Percentiles rank a stretch among this genome's conserved stretches.
Conservation (phyloP, 2,329 filamentous ascomycete genomes). For the Calcarisporium arbuscula region DNA sequence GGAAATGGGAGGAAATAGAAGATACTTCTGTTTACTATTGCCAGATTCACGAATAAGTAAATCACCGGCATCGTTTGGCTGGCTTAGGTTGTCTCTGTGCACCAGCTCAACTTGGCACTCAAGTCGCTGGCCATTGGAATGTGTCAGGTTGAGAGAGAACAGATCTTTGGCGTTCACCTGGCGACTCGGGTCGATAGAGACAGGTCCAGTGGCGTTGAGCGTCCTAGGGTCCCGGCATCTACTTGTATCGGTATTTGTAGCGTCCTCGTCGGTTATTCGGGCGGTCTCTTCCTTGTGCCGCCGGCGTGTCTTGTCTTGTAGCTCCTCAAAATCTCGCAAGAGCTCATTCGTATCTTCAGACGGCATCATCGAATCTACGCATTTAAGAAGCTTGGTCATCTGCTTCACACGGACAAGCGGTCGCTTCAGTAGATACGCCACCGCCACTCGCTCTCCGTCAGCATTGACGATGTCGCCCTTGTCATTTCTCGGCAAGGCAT, state of each 20-base stretch:
- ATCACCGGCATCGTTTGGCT: constrained; percentile 65
- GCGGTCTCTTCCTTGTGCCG: constrained; percentile 60
- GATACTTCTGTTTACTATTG: constrained; percentile 62
- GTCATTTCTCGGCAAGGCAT: constrained; percentile 54
- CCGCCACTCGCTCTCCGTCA: constrained; percentile 85
- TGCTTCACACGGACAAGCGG: constrained; percentile 85
- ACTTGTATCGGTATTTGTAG: constrained; percentile 73
- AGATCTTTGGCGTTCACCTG: constrained; percentile 86
- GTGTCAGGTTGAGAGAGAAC: constrained; percentile 77
- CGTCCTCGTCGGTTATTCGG: constrained; percentile 75
- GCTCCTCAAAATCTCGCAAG: constrained; percentile 53
- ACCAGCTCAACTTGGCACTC: constrained; percentile 86
- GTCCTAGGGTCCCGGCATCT: constrained; percentile 74
- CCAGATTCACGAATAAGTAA: constrained; percentile 91
- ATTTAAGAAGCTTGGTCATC: constrained; percentile 74
- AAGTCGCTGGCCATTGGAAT: constrained; percentile 85
- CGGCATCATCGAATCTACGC: constrained; percentile 49
- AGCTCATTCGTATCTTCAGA: constrained; percentile 39
- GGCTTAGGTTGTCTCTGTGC: constrained; percentile 71
- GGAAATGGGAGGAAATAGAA: constrained; percentile 87
- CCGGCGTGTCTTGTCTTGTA: constrained; percentile 72
- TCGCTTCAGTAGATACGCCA: constrained; percentile 85
- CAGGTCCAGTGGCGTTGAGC: constrained; percentile 61
- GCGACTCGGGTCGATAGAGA: constrained; percentile 67
- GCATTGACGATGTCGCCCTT: constrained; percentile 63